A percentile compares a stretch with the other conserved stretches of the same genome.
phyloP scores from a whole-genome alignment of 108 stramenopile genomes.

The Skeletonema marinoi region DNA sequence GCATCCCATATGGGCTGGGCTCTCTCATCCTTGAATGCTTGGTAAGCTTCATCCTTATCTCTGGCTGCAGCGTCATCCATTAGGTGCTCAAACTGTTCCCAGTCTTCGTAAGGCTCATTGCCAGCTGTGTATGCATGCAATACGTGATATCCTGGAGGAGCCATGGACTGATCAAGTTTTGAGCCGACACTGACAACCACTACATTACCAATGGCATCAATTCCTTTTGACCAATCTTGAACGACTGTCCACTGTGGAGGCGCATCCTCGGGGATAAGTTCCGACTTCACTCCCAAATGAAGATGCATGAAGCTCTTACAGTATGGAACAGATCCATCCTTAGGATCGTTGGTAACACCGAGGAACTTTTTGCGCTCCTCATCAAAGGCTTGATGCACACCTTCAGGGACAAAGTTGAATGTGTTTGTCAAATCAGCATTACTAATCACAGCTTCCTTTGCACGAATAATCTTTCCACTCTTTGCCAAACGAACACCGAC shows the following conservation, averaged over 20 bases:
- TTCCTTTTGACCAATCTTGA: slow-evolving; percentile 83
- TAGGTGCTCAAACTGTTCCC: slow-evolving; percentile 72
- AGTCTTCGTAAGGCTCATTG: slow-evolving; percentile 86
- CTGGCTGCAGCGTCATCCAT: slow-evolving; percentile 63
- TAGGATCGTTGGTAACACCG: slow-evolving; percentile 63
- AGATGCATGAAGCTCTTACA: slow-evolving; percentile 91
- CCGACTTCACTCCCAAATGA: slow-evolving; percentile 90
- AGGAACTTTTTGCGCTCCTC: slow-evolving; percentile 61
- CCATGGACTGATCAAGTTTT: slow-evolving; percentile 83
- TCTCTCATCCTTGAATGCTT: slow-evolving; percentile 79
- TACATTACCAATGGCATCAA: slow-evolving; percentile 88
- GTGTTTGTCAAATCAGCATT: slow-evolving; percentile 89
- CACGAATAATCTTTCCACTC: slow-evolving; percentile 68
- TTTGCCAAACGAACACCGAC: slow-evolving; percentile 73
- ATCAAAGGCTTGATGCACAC: slow-evolving; percentile 34
- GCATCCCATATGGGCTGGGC: slow-evolving; percentile 91
- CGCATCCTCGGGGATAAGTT: slow-evolving; percentile 83
- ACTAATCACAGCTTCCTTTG: slow-evolving; percentile 85
- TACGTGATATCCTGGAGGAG: slow-evolving; percentile 92
- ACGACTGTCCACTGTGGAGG: slow-evolving; percentile 97
- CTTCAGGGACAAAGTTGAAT: slow-evolving; percentile 62
- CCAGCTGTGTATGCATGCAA: slow-evolving; percentile 92
- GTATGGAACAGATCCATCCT: slow-evolving; percentile 65
- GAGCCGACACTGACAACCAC: slow-evolving; percentile 83
- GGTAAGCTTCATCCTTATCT: slow-evolving; percentile 77